A percentile compares a stretch with the other conserved stretches of the same genome.
Conservation (phyloP, 1,284 basidiomycete species). For the Leccinum ponderosum region DNA sequence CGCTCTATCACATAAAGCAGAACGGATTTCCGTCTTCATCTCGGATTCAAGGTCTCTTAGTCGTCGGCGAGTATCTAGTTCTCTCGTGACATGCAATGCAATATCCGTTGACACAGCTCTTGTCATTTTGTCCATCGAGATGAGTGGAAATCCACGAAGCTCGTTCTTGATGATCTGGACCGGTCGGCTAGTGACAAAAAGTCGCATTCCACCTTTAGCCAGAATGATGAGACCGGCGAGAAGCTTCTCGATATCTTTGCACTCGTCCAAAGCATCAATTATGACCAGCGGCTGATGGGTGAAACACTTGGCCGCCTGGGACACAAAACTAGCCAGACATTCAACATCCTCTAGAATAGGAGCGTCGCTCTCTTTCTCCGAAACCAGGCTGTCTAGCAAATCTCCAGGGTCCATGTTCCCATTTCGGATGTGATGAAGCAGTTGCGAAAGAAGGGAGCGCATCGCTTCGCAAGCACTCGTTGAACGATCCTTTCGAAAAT, state of each 20-base stretch:
- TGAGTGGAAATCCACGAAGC: not conserved
- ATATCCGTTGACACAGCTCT: conserved; percentile 8
- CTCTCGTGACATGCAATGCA: conserved; percentile 11
- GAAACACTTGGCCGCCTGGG: not conserved
- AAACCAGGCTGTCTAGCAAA: not conserved
- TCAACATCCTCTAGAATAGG: conserved; percentile 1
- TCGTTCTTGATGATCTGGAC: conserved; percentile 7
- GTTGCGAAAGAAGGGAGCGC: conserved; percentile 10
- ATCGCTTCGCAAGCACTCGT: conserved; percentile 9
- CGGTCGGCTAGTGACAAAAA: conserved; percentile 15
- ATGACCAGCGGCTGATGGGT: conserved; percentile 4
- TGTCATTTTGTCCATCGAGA: conserved; percentile 9
- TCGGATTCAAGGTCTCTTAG: conserved; percentile 1
- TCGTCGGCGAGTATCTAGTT: conserved; percentile 10
- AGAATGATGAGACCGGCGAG: conserved; percentile 1
- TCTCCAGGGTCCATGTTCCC: not conserved
- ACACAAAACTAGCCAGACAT: conserved; percentile 2
- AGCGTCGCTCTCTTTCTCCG: not conserved
- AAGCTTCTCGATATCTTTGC: conserved; percentile 6
- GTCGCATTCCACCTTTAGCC: conserved; percentile 1
- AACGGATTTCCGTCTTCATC: conserved; percentile 9
- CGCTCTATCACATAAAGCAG: conserved; percentile 5
- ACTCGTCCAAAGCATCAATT: conserved; percentile 16
- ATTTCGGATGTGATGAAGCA: conserved; percentile 4
- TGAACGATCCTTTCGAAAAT: conserved; percentile 7